Conservation (phyloP, 306 rosid genomes). For the Pachyrhizus erosus region DNA sequence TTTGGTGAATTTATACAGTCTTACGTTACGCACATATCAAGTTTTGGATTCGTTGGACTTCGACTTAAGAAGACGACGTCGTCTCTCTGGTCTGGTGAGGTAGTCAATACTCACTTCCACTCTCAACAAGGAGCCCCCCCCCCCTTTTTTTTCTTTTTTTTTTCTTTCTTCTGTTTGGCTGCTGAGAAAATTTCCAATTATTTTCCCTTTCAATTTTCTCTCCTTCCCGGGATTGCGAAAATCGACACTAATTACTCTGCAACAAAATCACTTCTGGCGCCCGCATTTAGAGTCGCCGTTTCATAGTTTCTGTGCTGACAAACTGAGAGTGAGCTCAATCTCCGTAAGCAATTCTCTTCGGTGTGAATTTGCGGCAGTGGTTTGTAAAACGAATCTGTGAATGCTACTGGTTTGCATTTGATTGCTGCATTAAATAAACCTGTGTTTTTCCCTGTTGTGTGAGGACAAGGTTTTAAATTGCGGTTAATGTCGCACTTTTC, state of each 20-base stretch:
- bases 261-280: no score
- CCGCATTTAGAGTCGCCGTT: background rate
- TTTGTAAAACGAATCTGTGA: background rate
- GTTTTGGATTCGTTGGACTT: no score
- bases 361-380: background rate
- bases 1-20: no score
- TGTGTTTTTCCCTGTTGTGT: background rate
- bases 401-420: background rate
- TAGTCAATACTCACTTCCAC: no score
- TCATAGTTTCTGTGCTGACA: background rate
- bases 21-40: no score
- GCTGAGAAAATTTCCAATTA: no score
- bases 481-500: no score
- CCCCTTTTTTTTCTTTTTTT: no score
- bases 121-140: no score
- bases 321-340: background rate
- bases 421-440: background rate
- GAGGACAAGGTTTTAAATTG: background rate
- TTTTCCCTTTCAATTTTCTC: background rate
- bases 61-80: no score
- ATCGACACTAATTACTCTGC: background rate
- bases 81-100: no score
- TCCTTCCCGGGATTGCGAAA: background rate
- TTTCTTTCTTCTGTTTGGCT: no score
- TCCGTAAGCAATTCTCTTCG: background rate